phyloP scores from a whole-genome alignment of 2,329 filamentous ascomycete genomes.

The Hymenoscyphus albidus region DNA sequence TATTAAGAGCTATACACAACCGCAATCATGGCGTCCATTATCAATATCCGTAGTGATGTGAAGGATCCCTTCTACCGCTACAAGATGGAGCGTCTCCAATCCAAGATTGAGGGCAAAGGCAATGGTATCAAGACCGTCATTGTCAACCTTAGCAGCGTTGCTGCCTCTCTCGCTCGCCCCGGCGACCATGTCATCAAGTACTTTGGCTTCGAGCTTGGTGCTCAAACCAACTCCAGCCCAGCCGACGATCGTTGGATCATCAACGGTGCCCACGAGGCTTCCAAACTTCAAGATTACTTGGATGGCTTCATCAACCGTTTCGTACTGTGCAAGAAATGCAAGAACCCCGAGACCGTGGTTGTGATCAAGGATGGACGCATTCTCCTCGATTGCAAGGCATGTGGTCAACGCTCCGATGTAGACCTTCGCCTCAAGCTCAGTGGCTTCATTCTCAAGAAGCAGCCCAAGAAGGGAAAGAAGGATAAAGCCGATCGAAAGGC shows the following conservation, averaged over 20 bases:
- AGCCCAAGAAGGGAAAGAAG: constrained; percentile 91
- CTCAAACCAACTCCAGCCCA: constrained; percentile 96
- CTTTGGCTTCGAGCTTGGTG: constrained; percentile 97
- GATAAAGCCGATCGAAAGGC: constrained; percentile 92
- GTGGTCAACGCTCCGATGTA: constrained; percentile 86
- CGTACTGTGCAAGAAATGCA: constrained; percentile 99
- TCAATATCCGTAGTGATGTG: constrained; percentile 98
- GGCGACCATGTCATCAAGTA: constrained; percentile 98
- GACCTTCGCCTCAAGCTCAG: constrained; percentile 93
- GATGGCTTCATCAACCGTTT: constrained; percentile 99
- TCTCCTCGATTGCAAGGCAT: constrained; percentile 96
- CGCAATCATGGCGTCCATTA: constrained; percentile 78
- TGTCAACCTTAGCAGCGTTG: constrained; percentile 93
- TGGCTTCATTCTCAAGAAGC: constrained; percentile 95
- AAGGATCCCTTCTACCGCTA: constrained; percentile 99
- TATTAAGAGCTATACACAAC: constrained; percentile 25
- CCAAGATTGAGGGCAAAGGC: constrained; percentile 99
- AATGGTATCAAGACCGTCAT: constrained; percentile 99
- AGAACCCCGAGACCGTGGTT: constrained; percentile 97
- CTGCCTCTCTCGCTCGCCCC: constrained; percentile 85
- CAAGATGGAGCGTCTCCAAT: constrained; percentile 99
- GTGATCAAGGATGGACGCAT: constrained; percentile 92
- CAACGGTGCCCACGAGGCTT: constrained; percentile 93
- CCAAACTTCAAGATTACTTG: constrained; percentile 95
- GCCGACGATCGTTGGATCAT: constrained; percentile 99